phyloP scores from a whole-genome alignment of 192 early-diverging fungal genomes.

The Chytriomyces sp. region DNA sequence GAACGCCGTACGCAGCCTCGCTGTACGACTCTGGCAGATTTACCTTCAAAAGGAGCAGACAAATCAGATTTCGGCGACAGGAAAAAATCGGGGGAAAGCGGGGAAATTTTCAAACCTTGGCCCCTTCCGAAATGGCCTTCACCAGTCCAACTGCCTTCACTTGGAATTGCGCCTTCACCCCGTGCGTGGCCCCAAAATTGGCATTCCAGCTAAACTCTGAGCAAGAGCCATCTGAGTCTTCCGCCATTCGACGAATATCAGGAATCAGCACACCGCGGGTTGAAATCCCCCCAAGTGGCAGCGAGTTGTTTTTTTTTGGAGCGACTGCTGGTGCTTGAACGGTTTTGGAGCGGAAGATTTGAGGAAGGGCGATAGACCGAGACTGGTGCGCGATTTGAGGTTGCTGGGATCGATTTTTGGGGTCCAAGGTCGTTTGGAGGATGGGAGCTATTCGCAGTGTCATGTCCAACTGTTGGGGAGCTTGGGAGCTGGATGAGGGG shows the following conservation, averaged over 20 bases:
- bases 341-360: conserved; percentile 9
- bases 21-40: conserved; percentile 21
- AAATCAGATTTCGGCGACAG: background rate
- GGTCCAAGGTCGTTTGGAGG: background rate
- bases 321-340: background rate
- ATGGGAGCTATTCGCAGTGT: conserved; percentile 19
- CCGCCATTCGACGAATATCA: conserved; percentile 12
- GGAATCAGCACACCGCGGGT: conserved; percentile 15
- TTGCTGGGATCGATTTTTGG: background rate
- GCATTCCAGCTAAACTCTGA: conserved; percentile 7
- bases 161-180: conserved; percentile 1
- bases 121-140: background rate
- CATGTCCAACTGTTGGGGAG: conserved; percentile 15
- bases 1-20: conserved; percentile 20
- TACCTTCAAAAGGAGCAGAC: background rate
- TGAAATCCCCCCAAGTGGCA: conserved; percentile 23
- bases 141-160: conserved; percentile 5
- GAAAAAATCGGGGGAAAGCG: background rate
- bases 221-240: background rate
- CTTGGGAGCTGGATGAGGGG: background rate
- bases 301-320: background rate
- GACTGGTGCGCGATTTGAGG: background rate
- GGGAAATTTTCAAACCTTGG: conserved; percentile 2
- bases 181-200: background rate
- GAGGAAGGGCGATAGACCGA: conserved; percentile 21